These are phyloP conservation scores for Xylaria sp. DNA, from an alignment of 2,329 filamentous ascomycete genomes.

Conservation along the genomic window DNA sequence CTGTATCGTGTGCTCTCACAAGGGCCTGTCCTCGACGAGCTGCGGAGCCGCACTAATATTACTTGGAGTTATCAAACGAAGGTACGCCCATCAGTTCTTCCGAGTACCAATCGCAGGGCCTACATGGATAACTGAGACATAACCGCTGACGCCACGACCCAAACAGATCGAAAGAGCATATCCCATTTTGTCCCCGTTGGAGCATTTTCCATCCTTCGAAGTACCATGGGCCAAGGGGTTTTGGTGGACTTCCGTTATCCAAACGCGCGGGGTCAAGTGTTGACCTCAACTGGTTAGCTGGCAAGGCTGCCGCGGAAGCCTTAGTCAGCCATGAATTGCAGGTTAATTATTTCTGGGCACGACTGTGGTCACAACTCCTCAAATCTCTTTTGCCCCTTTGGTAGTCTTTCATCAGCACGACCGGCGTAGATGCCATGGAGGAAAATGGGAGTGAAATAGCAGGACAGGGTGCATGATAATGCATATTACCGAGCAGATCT, in stretches of 20 bases:
- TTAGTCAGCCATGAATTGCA: slow-evolving; percentile 31
- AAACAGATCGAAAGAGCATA: slow-evolving; percentile 43
- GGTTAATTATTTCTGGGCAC: background rate
- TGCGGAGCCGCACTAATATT: slow-evolving; percentile 12
- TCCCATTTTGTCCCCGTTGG: slow-evolving; percentile 35
- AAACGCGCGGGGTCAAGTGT: slow-evolving; percentile 41
- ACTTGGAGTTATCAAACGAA: slow-evolving; percentile 28
- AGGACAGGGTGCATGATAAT: background rate
- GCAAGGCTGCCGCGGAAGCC: slow-evolving; percentile 42
- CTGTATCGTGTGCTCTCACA: slow-evolving; percentile 32
- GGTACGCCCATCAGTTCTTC: slow-evolving; percentile 3
- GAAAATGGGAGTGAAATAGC: background rate
- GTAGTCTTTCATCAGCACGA: background rate
- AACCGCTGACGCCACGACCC: slow-evolving; percentile 24
- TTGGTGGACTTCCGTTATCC: slow-evolving; percentile 46
- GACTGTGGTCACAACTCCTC: too few species aligned
- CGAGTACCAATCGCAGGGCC: background rate
- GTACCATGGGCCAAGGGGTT: slow-evolving; percentile 39
- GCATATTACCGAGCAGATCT: background rate
- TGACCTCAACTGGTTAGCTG: slow-evolving; percentile 45
- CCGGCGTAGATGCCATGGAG: background rate
- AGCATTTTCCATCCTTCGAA: slow-evolving; percentile 38
- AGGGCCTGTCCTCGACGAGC: slow-evolving; percentile 10
- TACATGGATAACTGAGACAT: background rate
- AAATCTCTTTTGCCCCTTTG: background rate